A percentile compares a stretch with the other conserved stretches of the same genome.
These are phyloP conservation scores for Phytopythium mirpurense DNA, from an alignment of 352 stramenopile species.

Conservation along the genomic window DNA sequence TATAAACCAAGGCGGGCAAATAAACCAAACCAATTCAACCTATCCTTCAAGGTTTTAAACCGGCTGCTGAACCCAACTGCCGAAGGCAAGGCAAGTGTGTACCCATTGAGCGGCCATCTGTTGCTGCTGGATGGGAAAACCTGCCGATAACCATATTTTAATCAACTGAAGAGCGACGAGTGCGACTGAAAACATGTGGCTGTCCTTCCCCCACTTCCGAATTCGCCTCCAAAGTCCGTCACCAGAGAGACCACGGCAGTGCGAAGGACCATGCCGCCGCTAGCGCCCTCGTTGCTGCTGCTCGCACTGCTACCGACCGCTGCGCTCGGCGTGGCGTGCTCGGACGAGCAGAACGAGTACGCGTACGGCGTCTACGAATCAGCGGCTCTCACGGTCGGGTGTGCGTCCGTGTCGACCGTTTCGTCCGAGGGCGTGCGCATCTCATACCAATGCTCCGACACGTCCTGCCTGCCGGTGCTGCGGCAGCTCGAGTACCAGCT, in stretches of 20 bases:
- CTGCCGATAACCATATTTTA: too few relatives aligned
- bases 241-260: too few relatives aligned
- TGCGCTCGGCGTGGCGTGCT: constrained; percentile 12
- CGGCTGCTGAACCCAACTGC: too few relatives aligned
- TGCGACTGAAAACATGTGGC: too few relatives aligned
- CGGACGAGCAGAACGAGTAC: constrained; percentile 8
- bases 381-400: neutral
- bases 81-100: too few relatives aligned
- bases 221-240: neutral
- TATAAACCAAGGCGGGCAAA: too few relatives aligned
- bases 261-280: neutral
- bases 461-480: neutral
- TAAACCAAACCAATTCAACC: too few relatives aligned
- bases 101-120: too few relatives aligned
- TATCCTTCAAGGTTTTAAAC: too few relatives aligned
- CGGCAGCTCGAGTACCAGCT: constrained; percentile 7
- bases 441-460: neutral
- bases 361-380: constrained; percentile 3
- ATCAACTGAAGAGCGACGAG: too few relatives aligned
- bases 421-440: constrained; percentile 5
- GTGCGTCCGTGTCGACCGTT: constrained; percentile 1
- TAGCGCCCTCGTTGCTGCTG: neutral
- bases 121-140: too few relatives aligned
- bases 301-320: neutral
- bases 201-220: neutral